Evolutionary conservation across 2,329 filamentous ascomycete genomes (phyloP), one percentile per base, ranked within the genome.

Genomic region (Cadophora luteo-olivacea): DNA sequence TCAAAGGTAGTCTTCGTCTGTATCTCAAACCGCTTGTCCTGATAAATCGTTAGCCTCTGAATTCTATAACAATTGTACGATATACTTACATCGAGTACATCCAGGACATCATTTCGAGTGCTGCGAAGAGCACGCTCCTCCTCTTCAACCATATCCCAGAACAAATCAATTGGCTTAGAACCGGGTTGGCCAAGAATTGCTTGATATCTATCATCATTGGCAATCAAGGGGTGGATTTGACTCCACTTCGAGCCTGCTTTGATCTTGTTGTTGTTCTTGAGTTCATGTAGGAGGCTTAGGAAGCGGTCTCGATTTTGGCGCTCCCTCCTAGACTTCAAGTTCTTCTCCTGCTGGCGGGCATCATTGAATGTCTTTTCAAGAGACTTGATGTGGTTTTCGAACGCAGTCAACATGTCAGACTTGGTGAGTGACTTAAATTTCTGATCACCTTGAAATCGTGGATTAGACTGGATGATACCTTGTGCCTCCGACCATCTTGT

Each of bases 121-220:
- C 88, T 90, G 70, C 94, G 91, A 60, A 97, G 84, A n/a, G 91
- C 89, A 68, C 92, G 89, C 77, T 99, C 95, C 79, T 98, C 94
- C 79, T 97, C 94, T 79, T 98, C 96, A 32, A 98, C 86, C 60
- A 94, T 84, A 78, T 99, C 96, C 93, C 95, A 97, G 82, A 99
- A 98, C 7, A 99, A 84, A 76, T 98, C 94, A 72, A 97, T 86
- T 16, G 96, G 93, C 4, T 89, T 92, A 4, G 94, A 97, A 66
- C 95, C 94, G 68, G 87, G 81, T 77, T 97, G 93, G 63, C 94
- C 94, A 69, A 94, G 86, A 84, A 97, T 93, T 72, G 89, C 89
- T 74, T 84, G 86, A 80, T 97, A 98, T 73, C 94, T 92, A 60
- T 91, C 86, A 76, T 99, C 96, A 66, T 92, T 84, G 74, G 92